phyloP scores from a whole-genome alignment of 2,329 filamentous ascomycete species.

The Phaeosphaeriaceae sp. region DNA sequence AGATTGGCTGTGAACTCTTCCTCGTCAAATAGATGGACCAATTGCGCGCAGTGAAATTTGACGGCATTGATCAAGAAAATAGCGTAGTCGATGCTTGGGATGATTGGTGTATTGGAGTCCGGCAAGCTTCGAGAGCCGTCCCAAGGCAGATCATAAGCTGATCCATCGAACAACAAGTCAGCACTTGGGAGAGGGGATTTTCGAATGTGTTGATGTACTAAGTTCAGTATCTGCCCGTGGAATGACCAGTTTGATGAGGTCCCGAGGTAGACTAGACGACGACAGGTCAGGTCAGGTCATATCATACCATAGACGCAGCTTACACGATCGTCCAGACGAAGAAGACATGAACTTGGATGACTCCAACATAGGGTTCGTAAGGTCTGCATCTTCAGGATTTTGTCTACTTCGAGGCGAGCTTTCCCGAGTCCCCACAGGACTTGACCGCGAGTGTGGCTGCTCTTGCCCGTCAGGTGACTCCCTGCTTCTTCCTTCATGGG shows the following conservation, averaged over 20 bases:
- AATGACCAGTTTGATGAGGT: slow-evolving; percentile 66
- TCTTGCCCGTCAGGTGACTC: slow-evolving; percentile 12
- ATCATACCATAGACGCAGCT: background rate
- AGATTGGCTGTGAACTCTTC: slow-evolving; percentile 57
- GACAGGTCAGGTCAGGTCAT: slow-evolving; percentile 1
- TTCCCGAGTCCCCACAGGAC: slow-evolving; percentile 21
- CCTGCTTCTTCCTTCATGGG: slow-evolving; percentile 1
- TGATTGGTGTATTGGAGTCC: slow-evolving; percentile 42
- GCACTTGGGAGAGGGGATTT: slow-evolving; percentile 53
- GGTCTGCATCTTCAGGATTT: slow-evolving; percentile 23
- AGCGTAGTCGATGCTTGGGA: slow-evolving; percentile 61
- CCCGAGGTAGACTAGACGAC: slow-evolving; percentile 57
- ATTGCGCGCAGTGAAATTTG: slow-evolving; percentile 63
- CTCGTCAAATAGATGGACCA: slow-evolving; percentile 64
- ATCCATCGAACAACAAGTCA: slow-evolving; percentile 59
- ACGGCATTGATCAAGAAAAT: slow-evolving; percentile 63
- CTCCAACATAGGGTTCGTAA: slow-evolving; percentile 34
- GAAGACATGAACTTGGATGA: slow-evolving; percentile 37
- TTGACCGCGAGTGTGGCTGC: slow-evolving; percentile 14
- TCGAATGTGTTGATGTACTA: slow-evolving; percentile 57
- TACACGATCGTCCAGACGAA: slow-evolving; percentile 29
- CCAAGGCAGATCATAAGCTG: slow-evolving; percentile 61
- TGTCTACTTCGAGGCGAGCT: slow-evolving; percentile 27
- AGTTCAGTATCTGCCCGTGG: slow-evolving; percentile 56
- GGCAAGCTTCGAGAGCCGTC: slow-evolving; percentile 48